These are phyloP conservation scores for Fomes fomentarius DNA, from an alignment of 1,284 basidiomycete genomes.

Conservation along the genomic window DNA sequence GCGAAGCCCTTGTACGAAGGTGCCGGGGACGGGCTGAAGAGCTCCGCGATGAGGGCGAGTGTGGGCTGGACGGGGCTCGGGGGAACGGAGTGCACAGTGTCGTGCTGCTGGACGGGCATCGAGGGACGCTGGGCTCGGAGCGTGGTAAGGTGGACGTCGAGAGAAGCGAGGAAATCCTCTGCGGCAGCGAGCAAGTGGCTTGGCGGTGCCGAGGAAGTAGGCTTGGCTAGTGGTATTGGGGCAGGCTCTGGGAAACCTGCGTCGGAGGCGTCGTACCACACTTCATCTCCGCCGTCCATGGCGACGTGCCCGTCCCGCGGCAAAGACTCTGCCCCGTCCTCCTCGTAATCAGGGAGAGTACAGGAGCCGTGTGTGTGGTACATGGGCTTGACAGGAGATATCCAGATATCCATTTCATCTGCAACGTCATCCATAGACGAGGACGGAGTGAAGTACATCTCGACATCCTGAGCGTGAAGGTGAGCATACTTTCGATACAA, in stretches of 20 bases:
- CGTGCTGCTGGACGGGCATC: neutral
- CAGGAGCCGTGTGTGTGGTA: no score
- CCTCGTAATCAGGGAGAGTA: neutral
- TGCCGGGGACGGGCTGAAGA: neutral
- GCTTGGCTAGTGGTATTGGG: neutral
- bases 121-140: neutral
- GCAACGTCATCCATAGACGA: neutral
- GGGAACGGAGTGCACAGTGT: neutral
- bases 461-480: neutral
- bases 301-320: neutral
- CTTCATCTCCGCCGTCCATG: neutral
- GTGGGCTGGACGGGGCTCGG: neutral
- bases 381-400: no score
- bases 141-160: neutral
- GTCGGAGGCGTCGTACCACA: neutral
- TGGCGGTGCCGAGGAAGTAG: neutral
- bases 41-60: neutral
- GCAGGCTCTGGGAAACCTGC: neutral
- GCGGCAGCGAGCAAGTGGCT: neutral
- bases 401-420: no score
- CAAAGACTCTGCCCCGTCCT: neutral
- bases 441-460: neutral
- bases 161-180: neutral
- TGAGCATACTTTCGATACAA: no score
- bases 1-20: neutral